These are phyloP conservation scores for Jamesozyma jinghongensis DNA, from an alignment of 805 yeast species.

Conservation along the genomic window DNA sequence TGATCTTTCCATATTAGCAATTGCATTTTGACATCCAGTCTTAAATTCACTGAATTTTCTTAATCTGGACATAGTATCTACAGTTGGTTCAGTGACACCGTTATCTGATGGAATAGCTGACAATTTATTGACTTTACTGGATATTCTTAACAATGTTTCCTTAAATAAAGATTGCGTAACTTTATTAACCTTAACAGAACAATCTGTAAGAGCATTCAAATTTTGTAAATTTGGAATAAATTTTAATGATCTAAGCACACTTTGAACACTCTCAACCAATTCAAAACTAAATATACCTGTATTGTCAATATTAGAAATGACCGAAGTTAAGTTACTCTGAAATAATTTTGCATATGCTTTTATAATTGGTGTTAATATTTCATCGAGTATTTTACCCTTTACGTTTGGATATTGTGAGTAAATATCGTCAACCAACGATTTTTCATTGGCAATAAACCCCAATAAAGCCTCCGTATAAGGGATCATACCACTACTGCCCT, in stretches of 20 bases:
- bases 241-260: conserved; percentile 29
- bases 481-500: conserved; percentile 51
- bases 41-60: conserved; percentile 56
- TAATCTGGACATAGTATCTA: conserved; percentile 61
- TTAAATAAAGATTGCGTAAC: conserved; percentile 39
- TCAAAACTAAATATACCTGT: conserved; percentile 52
- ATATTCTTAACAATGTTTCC: conserved; percentile 51
- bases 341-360: conserved; percentile 35
- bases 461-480: conserved; percentile 45
- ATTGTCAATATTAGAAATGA: conserved; percentile 35
- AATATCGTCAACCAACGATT: conserved; percentile 37
- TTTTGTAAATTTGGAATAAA: conserved; percentile 18
- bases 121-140: conserved; percentile 38
- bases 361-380: conserved; percentile 30
- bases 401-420: conserved; percentile 29
- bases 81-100: conserved; percentile 62
- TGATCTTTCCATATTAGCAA: conserved; percentile 47
- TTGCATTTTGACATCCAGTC: conserved; percentile 40
- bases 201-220: conserved; percentile 18
- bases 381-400: conserved; percentile 25
- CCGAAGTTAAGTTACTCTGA: conserved; percentile 31
- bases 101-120: conserved; percentile 52
- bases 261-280: conserved; percentile 40
- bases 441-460: conserved; percentile 42
- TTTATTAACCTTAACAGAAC: conserved; percentile 18